phyloP scores from a whole-genome alignment of 2,329 filamentous ascomycete genomes.

The Penicillium digitatum region DNA sequence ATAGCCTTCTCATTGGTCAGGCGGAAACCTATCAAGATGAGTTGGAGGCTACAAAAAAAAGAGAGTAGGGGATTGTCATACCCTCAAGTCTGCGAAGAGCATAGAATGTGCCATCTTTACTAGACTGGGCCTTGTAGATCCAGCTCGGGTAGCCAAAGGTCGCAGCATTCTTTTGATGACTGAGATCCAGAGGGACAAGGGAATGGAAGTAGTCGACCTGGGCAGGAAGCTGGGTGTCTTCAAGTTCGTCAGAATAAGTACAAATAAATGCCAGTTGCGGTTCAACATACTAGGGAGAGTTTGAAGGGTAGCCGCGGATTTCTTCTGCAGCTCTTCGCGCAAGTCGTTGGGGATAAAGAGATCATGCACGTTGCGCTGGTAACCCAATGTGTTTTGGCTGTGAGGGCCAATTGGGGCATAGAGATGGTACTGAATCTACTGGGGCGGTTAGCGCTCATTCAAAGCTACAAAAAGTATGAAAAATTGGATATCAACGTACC shows the following conservation, averaged over 20 bases:
- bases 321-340: conserved; percentile 84
- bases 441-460: not conserved
- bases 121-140: conserved; percentile 91
- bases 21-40: conserved; percentile 60
- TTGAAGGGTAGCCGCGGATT: conserved; percentile 78
- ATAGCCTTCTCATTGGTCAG: conserved; percentile 88
- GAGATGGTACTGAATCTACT: conserved; percentile 80
- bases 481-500: conserved; percentile 40
- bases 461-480: not conserved
- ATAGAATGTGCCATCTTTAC: conserved; percentile 84
- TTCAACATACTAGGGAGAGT: conserved; percentile 66
- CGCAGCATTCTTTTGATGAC: conserved; percentile 69
- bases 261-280: not conserved
- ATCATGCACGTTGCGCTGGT: conserved; percentile 82
- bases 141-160: conserved; percentile 87
- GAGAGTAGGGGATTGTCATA: conserved; percentile 27
- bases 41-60: not conserved
- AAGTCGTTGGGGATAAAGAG: conserved; percentile 87
- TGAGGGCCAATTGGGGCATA: conserved; percentile 86
- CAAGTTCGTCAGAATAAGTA: conserved; percentile 12
- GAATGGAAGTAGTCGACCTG: conserved; percentile 85
- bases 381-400: conserved; percentile 73
- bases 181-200: conserved; percentile 81
- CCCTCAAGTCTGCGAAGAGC: conserved; percentile 81
- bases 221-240: conserved; percentile 67